Percentiles rank a stretch among this genome's conserved stretches.
Evolutionary conservation across 2,329 filamentous ascomycete genomes (phyloP).

Genomic region (Leptosphaerulina australis): DNA sequence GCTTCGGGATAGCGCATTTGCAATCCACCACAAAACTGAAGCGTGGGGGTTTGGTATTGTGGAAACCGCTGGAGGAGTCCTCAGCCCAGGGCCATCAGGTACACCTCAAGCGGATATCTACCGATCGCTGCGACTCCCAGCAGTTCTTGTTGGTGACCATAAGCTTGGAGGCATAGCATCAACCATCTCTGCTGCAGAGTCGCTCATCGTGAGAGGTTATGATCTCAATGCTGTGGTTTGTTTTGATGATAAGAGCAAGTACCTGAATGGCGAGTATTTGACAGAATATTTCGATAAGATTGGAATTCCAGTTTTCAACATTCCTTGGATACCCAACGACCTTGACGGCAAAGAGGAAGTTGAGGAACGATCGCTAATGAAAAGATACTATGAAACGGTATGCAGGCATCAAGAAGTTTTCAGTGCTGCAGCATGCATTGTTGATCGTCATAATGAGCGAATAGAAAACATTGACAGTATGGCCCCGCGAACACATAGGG

Average conservation of each 20-base stretch:
- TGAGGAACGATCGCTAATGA: conserved; percentile 64
- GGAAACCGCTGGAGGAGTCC: conserved; percentile 82
- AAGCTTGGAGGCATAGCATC: conserved; percentile 79
- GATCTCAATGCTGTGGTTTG: conserved; percentile 73
- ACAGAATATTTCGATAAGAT: conserved; percentile 67
- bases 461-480: conserved; percentile 66
- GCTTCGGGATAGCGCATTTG: conserved; percentile 23
- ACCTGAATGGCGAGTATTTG: conserved; percentile 72
- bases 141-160: conserved; percentile 75
- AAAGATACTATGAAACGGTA: conserved; percentile 63
- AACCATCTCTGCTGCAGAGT: conserved; percentile 81
- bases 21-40: neutral
- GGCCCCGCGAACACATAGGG: conserved; percentile 59
- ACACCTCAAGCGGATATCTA: conserved; percentile 80
- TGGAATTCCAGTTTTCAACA: conserved; percentile 61
- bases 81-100: conserved; percentile 78
- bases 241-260: conserved; percentile 67
- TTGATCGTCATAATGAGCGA: conserved; percentile 61
- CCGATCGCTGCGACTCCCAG: conserved; percentile 72
- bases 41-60: conserved; percentile 61
- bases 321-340: conserved; percentile 64
- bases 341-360: conserved; percentile 37
- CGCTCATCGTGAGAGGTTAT: conserved; percentile 76
- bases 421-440: conserved; percentile 59
- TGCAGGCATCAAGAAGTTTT: conserved; percentile 50